These are phyloP conservation scores for Colletotrichum orchidophilum DNA, from an alignment of 2,329 filamentous ascomycete genomes.

Conservation along the genomic window DNA sequence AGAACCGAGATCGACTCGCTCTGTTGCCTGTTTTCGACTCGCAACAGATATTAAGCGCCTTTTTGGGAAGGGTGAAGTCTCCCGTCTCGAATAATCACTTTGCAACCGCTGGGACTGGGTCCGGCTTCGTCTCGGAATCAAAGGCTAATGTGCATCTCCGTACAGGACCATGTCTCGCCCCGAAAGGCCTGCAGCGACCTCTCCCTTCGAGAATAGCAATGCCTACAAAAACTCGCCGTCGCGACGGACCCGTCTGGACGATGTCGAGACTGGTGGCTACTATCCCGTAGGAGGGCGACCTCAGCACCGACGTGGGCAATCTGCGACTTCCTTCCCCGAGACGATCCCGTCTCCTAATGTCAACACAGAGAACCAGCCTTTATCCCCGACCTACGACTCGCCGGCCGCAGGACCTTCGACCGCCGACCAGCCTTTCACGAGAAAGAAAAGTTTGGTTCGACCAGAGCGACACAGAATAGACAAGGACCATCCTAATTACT, in stretches of 20 bases:
- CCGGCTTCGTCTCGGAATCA: background rate
- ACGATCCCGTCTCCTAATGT: slow-evolving; percentile 64
- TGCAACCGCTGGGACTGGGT: background rate
- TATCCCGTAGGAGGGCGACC: slow-evolving; percentile 52
- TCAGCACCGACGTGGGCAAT: slow-evolving; percentile 65
- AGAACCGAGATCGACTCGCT: slow-evolving; percentile 7
- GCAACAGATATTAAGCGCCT: slow-evolving; percentile 22
- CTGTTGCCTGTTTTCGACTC: slow-evolving; percentile 15
- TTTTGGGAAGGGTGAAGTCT: slow-evolving; percentile 35
- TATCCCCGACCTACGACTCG: slow-evolving; percentile 59
- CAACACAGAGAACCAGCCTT: slow-evolving; percentile 64
- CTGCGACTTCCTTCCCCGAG: slow-evolving; percentile 67
- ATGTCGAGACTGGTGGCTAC: slow-evolving; percentile 74
- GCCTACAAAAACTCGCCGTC: slow-evolving; percentile 75
- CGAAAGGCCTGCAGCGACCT: slow-evolving; percentile 70
- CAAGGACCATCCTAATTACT: slow-evolving; percentile 90
- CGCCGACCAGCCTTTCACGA: slow-evolving; percentile 52
- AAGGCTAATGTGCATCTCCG: slow-evolving; percentile 22
- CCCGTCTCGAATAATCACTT: background rate
- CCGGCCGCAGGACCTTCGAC: slow-evolving; percentile 31
- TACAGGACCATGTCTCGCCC: slow-evolving; percentile 68
- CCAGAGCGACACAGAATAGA: slow-evolving; percentile 90
- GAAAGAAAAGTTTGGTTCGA: slow-evolving; percentile 89
- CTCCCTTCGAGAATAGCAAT: slow-evolving; percentile 68
- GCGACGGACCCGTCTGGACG: slow-evolving; percentile 71